These are phyloP conservation scores for Colletotrichum eremochloae DNA, from an alignment of 2,329 filamentous ascomycete genomes.

Conservation along the genomic window DNA sequence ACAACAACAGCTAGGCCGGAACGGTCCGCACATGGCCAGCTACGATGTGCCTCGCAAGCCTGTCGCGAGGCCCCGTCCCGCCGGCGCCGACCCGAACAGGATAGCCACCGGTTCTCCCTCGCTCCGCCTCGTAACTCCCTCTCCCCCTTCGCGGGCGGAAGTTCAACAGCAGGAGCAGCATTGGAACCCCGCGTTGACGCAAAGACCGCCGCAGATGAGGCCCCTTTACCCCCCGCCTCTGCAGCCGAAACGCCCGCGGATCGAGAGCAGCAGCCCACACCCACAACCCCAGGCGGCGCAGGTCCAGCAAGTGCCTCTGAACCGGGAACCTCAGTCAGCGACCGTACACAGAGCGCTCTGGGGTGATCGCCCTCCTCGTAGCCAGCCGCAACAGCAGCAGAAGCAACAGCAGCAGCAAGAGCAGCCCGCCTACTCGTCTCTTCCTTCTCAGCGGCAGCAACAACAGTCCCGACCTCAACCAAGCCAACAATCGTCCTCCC, in stretches of 20 bases:
- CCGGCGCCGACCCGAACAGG: conserved; percentile 24
- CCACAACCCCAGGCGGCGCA: conserved; percentile 29
- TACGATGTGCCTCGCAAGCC: conserved; percentile 38
- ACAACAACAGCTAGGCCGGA: conserved; percentile 38
- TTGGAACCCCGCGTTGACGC: conserved; percentile 5
- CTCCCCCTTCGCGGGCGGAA: conserved; percentile 44
- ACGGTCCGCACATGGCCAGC: conserved; percentile 40
- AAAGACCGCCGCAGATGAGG: conserved; percentile 36
- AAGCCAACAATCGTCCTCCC: conserved; percentile 43
- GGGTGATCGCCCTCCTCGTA: conserved; percentile 19
- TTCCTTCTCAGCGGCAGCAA: conserved; percentile 44
- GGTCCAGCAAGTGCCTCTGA: conserved; percentile 28
- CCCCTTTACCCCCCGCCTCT: conserved; percentile 38
- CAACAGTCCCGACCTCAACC: conserved; percentile 34
- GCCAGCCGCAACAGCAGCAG: conserved; percentile 26
- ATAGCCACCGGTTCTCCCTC: conserved; percentile 49
- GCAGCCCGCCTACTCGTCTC: conserved; percentile 40
- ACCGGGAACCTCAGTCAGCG: conserved; percentile 30
- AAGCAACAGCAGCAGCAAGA: conserved; percentile 43
- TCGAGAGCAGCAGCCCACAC: conserved; percentile 30
- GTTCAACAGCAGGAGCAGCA: conserved; percentile 21
- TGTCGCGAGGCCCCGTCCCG: conserved; percentile 21
- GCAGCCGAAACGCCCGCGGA: conserved; percentile 29
- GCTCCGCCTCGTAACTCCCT: conserved; percentile 55
- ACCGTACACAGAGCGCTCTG: conserved; percentile 36